phyloP scores from a whole-genome alignment of 345 rosid genomes.

The Turritis glabra region DNA sequence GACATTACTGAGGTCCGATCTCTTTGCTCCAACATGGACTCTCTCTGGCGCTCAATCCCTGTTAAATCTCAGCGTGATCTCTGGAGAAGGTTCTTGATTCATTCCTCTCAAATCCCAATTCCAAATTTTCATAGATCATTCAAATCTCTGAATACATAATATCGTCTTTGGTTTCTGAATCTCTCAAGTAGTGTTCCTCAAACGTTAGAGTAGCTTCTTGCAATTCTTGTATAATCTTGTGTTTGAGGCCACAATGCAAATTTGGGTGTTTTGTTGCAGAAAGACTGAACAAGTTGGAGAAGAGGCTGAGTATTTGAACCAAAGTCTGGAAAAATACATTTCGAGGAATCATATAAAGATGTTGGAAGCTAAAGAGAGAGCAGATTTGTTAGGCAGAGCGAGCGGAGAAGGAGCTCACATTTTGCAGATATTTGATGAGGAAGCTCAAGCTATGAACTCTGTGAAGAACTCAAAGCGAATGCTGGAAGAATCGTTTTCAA shows the following conservation, averaged over 20 bases:
- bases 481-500: slow-evolving; percentile 78
- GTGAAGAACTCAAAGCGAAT: slow-evolving; percentile 79
- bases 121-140: not conserved
- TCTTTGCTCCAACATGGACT: slow-evolving; percentile 78
- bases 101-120: not conserved
- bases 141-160: not conserved
- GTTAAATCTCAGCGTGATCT: slow-evolving; percentile 92
- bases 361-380: slow-evolving; percentile 82
- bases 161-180: no score
- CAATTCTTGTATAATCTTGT: not conserved
- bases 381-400: slow-evolving; percentile 80
- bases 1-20: slow-evolving; percentile 76
- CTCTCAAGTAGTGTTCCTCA: no score
- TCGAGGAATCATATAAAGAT: slow-evolving; percentile 66
- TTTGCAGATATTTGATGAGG: slow-evolving; percentile 84
- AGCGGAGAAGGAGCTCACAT: slow-evolving; percentile 81
- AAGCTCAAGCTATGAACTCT: slow-evolving; percentile 88
- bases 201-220: not conserved
- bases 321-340: slow-evolving; percentile 66
- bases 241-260: no score
- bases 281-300: slow-evolving; percentile 92
- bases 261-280: not conserved
- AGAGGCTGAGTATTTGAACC: slow-evolving; percentile 80
- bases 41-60: slow-evolving; percentile 78
- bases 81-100: slow-evolving; percentile 65